Base-by-base conservation (phyloP, 2,329 filamentous ascomycete species). In the Claviceps purpurea region DNA sequence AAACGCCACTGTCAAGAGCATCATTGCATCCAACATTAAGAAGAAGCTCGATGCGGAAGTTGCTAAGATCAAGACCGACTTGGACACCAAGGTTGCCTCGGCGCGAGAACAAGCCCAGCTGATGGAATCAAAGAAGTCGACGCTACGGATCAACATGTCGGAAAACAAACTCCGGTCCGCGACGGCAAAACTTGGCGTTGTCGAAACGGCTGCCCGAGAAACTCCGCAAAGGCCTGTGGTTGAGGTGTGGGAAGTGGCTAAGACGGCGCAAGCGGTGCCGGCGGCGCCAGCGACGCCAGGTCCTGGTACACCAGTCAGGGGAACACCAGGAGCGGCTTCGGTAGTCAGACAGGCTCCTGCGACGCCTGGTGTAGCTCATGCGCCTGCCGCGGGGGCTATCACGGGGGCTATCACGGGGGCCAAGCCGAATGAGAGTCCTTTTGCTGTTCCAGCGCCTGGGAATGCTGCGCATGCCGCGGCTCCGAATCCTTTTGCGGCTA, bases 161-260 rank as follows among this genome's bases (percentile, higher is more conserved):
- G 84, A 91, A 58, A 87, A 84, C 59, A 81, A 84, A 63, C 70
- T 76, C 47, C 79, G 77, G 56, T 70, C 72, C 8, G 79, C 82
- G 0, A 75, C 75, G 49, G 86, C 84, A 4, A 94, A 93, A 70
- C 70, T 94, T 37, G 77, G 79, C 1, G 80, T 93, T 1, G 86
- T 97, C 3, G 79, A 89, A 61, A 86, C 81, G 47, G 90, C 91
- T 13, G 89, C 85, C 0, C 77, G 76, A n/a, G 85, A 95, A 47
- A 96, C 90, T 0, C 91, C 91, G 0, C 76, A 91, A 60, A 83
- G 82, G 63, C 81, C 89, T 0, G 89, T 97, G 4, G 79, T 73
- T 10, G 89, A 96, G 66, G 90, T 96, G 0, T 96, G 88, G 87
- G 82, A 85, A 56, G 71, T 87, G 51, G 89, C 85, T 0, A 90